These are phyloP conservation scores for Pelargonium fulgidum DNA, from an alignment of 441 rosid species.

Conservation along the genomic window DNA sequence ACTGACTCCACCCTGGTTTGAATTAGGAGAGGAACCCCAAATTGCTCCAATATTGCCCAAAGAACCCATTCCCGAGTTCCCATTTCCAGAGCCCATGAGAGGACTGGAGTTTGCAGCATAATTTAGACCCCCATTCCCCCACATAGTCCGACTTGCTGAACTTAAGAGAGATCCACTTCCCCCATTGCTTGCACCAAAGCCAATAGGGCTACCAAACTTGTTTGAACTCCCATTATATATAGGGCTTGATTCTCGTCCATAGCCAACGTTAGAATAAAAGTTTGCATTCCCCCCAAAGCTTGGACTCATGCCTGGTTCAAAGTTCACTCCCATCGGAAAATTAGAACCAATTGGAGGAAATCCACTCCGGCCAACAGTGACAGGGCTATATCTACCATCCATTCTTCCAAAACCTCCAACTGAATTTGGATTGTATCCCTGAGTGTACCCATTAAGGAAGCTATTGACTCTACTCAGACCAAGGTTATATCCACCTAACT, in stretches of 20 bases:
- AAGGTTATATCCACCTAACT: constrained; percentile 39
- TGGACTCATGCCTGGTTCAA: constrained; percentile 42
- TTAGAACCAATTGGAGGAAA: constrained; percentile 44
- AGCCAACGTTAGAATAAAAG: constrained; percentile 41
- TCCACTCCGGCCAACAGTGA: constrained; percentile 40
- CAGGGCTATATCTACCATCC: constrained; percentile 58
- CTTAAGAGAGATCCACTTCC: constrained; percentile 35
- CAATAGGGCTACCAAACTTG: constrained; percentile 37
- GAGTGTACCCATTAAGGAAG: constrained; percentile 46
- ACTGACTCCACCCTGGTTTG: constrained; percentile 31
- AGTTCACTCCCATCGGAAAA: constrained; percentile 42
- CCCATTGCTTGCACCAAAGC: constrained; percentile 30
- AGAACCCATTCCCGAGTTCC: constrained; percentile 40
- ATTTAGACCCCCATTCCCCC: constrained; percentile 43
- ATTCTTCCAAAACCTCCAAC: constrained; percentile 47
- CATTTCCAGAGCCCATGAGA: constrained; percentile 30
- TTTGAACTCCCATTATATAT: constrained; percentile 28
- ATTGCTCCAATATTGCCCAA: constrained; percentile 41
- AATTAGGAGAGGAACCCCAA: constrained; percentile 35
- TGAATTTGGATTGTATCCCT: constrained; percentile 49
- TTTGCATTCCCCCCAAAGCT: constrained; percentile 33
- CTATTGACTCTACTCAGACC: constrained; percentile 47
- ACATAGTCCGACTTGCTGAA: constrained; percentile 38
- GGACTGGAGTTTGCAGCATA: constrained; percentile 37
- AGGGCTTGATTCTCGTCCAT: constrained; percentile 41